These are phyloP conservation scores for Ophiocordyceps camponoti-leonardi DNA, from an alignment of 2,329 filamentous ascomycete species.

Conservation along the genomic window DNA sequence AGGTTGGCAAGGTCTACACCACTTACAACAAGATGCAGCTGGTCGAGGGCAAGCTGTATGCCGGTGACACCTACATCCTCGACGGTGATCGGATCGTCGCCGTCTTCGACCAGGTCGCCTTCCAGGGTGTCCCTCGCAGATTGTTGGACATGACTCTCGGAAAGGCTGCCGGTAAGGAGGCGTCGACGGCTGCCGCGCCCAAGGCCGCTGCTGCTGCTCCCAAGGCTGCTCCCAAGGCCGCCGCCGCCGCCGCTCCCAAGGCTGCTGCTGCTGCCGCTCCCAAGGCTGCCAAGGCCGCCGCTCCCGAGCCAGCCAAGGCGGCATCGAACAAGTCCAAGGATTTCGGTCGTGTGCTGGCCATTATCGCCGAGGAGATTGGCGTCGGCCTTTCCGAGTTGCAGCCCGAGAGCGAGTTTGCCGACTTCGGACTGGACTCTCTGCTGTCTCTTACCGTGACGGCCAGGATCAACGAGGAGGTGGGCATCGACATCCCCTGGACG, in stretches of 20 bases:
- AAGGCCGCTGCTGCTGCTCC: background rate
- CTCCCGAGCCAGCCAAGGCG: background rate
- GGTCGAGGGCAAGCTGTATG: slow-evolving; percentile 23
- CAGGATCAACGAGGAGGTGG: slow-evolving; percentile 38
- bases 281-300: background rate
- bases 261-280: background rate
- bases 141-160: background rate
- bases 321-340: background rate
- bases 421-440: slow-evolving; percentile 43
- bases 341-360: background rate
- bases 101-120: slow-evolving; percentile 46
- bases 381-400: background rate
- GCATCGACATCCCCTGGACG: slow-evolving; percentile 25
- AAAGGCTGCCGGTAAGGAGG: background rate
- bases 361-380: slow-evolving; percentile 4
- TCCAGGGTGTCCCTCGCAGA: slow-evolving; percentile 19
- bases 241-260: too few species aligned
- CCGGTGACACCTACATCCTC: slow-evolving; percentile 38
- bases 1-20: slow-evolving; percentile 18
- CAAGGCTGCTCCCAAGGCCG: background rate
- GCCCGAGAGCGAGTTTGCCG: slow-evolving; percentile 21
- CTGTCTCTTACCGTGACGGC: slow-evolving; percentile 40
- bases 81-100: slow-evolving; percentile 11
- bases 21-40: slow-evolving; percentile 41
- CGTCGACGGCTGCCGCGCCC: background rate